phyloP scores from a whole-genome alignment of 805 yeast species.

The Saturnispora quitensis region DNA sequence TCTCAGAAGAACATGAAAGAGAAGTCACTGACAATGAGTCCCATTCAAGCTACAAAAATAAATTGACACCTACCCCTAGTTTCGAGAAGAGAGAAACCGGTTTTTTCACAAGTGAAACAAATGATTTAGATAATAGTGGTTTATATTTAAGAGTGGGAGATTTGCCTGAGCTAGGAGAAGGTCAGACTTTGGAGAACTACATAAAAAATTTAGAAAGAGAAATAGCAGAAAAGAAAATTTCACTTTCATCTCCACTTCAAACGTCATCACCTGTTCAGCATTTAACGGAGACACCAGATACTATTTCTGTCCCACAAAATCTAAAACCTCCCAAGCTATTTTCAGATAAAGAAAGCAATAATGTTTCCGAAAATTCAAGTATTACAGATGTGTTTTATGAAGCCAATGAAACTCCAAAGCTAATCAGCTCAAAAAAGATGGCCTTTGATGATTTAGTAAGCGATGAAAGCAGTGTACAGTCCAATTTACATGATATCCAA shows the following conservation, averaged over 20 bases:
- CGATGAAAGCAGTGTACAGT: not conserved
- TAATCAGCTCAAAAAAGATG: not conserved
- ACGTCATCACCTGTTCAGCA: not conserved
- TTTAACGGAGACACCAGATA: not conserved
- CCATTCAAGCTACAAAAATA: not conserved
- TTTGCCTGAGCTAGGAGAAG: slow-evolving; percentile 9
- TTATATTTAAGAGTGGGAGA: slow-evolving; percentile 7
- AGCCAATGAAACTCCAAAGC: slow-evolving; percentile 1
- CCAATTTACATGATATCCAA: not conserved
- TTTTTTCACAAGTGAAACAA: not conserved
- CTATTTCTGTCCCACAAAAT: not conserved
- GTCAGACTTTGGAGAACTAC: slow-evolving; percentile 8
- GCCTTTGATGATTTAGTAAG: not conserved
- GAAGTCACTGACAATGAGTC: not conserved
- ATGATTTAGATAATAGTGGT: not conserved
- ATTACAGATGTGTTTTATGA: slow-evolving; percentile 4
- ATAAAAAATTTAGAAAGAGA: slow-evolving; percentile 8
- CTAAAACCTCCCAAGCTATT: not conserved
- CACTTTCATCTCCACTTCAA: not conserved
- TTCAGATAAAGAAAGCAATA: not conserved
- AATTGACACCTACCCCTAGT: not conserved
- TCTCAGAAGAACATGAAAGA: slow-evolving; percentile 1
- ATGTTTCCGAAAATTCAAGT: not conserved
- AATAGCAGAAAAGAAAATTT: not conserved
- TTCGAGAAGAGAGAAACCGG: not conserved